phyloP scores from a whole-genome alignment of 768 basidiomycete genomes.

The Naganishia vishniacii region DNA sequence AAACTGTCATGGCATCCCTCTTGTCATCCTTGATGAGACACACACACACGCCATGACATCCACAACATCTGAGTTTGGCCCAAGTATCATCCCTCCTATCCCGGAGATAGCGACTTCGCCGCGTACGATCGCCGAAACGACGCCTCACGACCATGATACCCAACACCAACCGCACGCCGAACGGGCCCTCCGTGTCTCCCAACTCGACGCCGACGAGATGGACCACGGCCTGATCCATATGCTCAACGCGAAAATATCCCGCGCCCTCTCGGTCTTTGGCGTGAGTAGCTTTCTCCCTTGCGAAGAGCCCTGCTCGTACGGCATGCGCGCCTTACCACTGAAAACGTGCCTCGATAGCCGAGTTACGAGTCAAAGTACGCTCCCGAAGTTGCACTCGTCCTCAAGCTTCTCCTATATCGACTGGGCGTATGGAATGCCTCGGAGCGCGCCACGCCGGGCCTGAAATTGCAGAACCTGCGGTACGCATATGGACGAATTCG shows the following conservation, averaged over 20 bases:
- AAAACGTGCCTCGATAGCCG: not conserved
- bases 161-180: constrained; percentile 2
- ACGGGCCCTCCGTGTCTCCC: constrained; percentile 62
- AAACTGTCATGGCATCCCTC: too few species aligned
- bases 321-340: not conserved
- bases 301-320: not conserved
- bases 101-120: too few species aligned
- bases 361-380: constrained; percentile 23
- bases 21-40: too few species aligned
- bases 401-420: constrained; percentile 36
- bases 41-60: too few species aligned
- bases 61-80: too few species aligned
- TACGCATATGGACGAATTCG: constrained; percentile 47
- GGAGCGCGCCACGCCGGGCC: constrained; percentile 37
- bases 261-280: constrained; percentile 62
- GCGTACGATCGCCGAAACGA: not conserved
- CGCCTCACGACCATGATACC: not conserved
- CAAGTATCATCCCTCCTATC: too few species aligned
- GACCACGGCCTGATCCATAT: constrained; percentile 80
- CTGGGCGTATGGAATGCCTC: constrained; percentile 29
- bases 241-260: constrained; percentile 72
- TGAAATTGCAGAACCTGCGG: constrained; percentile 37
- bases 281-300: constrained; percentile 51
- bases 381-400: constrained; percentile 62
- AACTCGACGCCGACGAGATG: constrained; percentile 83